These are phyloP conservation scores for Theobroma grandiflorum DNA, from an alignment of 441 rosid genomes.

Conservation along the genomic window DNA sequence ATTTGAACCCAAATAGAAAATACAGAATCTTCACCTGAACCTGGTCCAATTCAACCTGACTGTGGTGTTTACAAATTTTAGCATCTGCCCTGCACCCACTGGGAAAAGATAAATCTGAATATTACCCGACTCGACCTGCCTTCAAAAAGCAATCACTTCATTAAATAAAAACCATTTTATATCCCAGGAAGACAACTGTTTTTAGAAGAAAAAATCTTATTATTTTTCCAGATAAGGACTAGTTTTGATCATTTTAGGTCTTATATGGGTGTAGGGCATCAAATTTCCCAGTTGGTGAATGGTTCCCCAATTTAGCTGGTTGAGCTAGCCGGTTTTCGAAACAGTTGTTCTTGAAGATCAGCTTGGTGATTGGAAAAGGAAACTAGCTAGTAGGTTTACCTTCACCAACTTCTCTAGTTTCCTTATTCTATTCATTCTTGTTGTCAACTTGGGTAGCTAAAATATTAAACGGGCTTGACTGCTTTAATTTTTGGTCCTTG, in stretches of 20 bases:
- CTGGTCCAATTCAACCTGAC: constrained; percentile 9
- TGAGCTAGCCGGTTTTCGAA: constrained; percentile 10
- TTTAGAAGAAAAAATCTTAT: background rate
- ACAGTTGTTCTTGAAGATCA: constrained; percentile 11
- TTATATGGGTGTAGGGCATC: background rate
- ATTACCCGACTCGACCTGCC: background rate
- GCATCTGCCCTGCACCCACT: background rate
- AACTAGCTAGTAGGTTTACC: constrained; percentile 16
- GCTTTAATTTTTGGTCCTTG: background rate
- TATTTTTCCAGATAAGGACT: constrained; percentile 2
- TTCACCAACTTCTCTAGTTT: constrained; percentile 20
- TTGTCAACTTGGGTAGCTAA: constrained; percentile 7
- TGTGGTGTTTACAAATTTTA: background rate
- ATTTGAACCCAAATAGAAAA: background rate
- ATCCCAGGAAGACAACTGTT: background rate
- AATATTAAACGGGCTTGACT: background rate
- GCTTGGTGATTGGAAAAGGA: constrained; percentile 4
- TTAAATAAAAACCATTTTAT: constrained; percentile 12
- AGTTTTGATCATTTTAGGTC: constrained; percentile 11
- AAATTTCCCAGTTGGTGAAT: constrained; percentile 21
- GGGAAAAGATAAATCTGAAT: constrained; percentile 12
- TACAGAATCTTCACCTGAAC: background rate
- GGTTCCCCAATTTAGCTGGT: background rate
- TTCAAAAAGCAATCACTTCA: background rate
- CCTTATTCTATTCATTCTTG: constrained; percentile 10